Base-by-base conservation (phyloP, 2,329 filamentous ascomycete genomes). In the Cladosporium sphaerospermum region DNA sequence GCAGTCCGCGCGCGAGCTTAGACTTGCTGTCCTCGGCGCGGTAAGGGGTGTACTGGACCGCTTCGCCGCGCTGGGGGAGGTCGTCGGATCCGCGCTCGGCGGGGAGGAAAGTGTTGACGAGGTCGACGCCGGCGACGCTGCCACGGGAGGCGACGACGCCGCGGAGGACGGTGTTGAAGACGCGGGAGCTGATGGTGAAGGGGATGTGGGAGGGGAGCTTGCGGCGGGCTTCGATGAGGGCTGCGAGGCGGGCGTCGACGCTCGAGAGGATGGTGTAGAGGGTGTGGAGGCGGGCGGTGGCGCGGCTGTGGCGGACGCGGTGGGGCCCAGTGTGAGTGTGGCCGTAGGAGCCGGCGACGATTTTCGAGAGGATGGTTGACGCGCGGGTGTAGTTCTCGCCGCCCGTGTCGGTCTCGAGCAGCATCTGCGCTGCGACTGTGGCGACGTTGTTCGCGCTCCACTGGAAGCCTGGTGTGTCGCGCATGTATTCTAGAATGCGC, bases 131-230 rank as follows among this genome's bases (percentile, higher is more conserved):
- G 33, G 69, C 69, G 9, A 57, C 52, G 53, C 73, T 76, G 51
- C 76, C 78, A 44, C 75, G 72, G 0, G 69, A 69, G 28, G 76
- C 72, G 2, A 79, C 74, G 8, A 83, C 69, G n/a, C 77, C 79
- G 41, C 74, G 69, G 6, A 86, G 75, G 6, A 82, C 56, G 14
- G 63, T 60, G 56, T 81, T 77, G 70, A 83, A 82, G 9, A 13
- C 7, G 9, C n/a, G 16, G 2, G 32, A 9, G 33, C 16, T 18
- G 4, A 43, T 31, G 4, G 32, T 16, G 40, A 44, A 51, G 3
- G 6, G 23, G 11, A 51, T 14, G 32, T 36, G 23, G 18, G 23
- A 44, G 10, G 48, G 48, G 14, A 49, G 9, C 2, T 19, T 13
- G 14, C n/a, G 14, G 11, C 10, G 33, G 10, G 13, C 13, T 11